These are phyloP conservation scores for Baeospora myosura DNA, from an alignment of 1,284 basidiomycete species.

Conservation along the genomic window DNA sequence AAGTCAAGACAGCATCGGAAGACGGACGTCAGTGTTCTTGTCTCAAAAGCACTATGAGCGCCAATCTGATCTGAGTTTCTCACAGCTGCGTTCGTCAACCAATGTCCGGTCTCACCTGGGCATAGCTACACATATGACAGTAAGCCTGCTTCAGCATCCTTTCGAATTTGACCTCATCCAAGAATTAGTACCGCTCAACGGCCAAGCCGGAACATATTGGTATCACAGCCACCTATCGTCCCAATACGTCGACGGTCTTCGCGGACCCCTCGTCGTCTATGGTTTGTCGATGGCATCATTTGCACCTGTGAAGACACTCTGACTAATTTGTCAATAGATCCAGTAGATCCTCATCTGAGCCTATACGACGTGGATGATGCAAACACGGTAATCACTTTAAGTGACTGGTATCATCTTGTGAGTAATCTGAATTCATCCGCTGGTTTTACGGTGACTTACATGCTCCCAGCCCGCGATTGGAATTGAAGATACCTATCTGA, in stretches of 20 bases:
- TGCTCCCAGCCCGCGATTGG: slow-evolving; percentile 15
- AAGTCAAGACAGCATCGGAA: slow-evolving; percentile 10
- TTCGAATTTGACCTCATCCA: background rate
- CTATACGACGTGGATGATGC: slow-evolving; percentile 37
- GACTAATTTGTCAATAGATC: slow-evolving; percentile 5
- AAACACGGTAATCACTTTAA: slow-evolving; percentile 25
- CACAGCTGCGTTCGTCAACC: slow-evolving; percentile 10
- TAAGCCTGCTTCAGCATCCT: slow-evolving; percentile 1
- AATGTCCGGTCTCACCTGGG: slow-evolving; percentile 7
- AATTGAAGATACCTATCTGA: slow-evolving; percentile 4
- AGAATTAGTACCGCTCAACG: slow-evolving; percentile 9
- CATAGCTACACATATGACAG: slow-evolving; percentile 11
- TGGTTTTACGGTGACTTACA: background rate
- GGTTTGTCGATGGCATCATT: slow-evolving; percentile 1
- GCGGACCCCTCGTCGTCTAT: slow-evolving; percentile 3
- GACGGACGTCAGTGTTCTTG: slow-evolving; percentile 6
- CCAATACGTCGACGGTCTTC: slow-evolving; percentile 5
- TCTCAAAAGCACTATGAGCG: background rate
- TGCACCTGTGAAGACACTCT: background rate
- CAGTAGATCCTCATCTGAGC: slow-evolving; percentile 26
- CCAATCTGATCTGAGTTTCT: background rate
- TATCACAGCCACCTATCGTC: slow-evolving; percentile 5
- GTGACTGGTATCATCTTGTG: slow-evolving; percentile 27
- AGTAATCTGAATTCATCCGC: slow-evolving; percentile 1
- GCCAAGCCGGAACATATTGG: slow-evolving; percentile 9